Evolutionary conservation across 2,329 filamentous ascomycete genomes (phyloP).

Genomic region (Paradendryphiella salina): DNA sequence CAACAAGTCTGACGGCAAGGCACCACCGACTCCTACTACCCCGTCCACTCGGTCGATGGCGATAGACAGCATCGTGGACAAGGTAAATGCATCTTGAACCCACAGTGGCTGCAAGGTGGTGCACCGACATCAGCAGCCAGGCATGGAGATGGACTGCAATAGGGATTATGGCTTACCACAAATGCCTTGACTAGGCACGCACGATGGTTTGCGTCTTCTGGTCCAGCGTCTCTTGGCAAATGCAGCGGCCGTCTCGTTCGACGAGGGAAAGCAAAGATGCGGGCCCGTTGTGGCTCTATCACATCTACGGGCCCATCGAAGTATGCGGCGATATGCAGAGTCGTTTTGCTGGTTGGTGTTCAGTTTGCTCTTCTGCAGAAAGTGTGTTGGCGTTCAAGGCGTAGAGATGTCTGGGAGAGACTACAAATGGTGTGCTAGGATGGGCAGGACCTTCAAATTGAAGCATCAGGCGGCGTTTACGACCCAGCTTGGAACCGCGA

Average conservation of each 20-base stretch:
- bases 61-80: constrained; percentile 47
- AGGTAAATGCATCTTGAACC: constrained; percentile 41
- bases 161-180: constrained; percentile 1
- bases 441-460: constrained; percentile 1
- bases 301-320: background rate
- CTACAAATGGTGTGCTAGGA: constrained; percentile 2
- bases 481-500: background rate
- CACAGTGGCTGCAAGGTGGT: background rate
- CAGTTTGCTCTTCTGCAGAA: constrained; percentile 7
- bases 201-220: constrained; percentile 7
- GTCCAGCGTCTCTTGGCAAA: constrained; percentile 1
- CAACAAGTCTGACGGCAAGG: constrained; percentile 35
- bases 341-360: background rate
- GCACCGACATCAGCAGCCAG: background rate
- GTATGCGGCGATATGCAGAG: background rate
- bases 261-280: constrained; percentile 1
- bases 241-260: constrained; percentile 4
- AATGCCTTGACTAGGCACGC: constrained; percentile 4
- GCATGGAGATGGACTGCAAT: background rate
- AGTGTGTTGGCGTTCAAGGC: constrained; percentile 20
- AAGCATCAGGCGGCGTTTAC: constrained; percentile 11
- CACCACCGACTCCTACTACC: constrained; percentile 44
- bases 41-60: constrained; percentile 46
- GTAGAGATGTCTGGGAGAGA: constrained; percentile 7
- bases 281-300: background rate